Percentiles rank a stretch among this genome's conserved stretches.
These are phyloP conservation scores for Ophiostoma perfectum DNA, from an alignment of 2,329 filamentous ascomycete genomes.

Conservation along the genomic window DNA sequence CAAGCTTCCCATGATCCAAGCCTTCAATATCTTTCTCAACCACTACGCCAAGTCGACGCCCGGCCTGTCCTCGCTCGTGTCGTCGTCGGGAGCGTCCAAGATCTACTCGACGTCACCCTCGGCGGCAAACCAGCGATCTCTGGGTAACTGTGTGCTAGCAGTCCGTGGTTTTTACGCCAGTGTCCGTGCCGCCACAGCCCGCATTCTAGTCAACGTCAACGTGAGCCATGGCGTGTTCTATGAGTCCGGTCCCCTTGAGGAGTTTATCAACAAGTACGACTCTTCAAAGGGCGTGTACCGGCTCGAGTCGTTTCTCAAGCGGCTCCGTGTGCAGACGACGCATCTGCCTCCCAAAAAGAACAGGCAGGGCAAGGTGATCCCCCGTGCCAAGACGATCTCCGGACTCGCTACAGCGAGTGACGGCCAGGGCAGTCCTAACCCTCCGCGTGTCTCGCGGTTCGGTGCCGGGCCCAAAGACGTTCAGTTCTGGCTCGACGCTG, in stretches of 20 bases:
- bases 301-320: conserved; percentile 37
- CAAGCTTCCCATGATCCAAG: conserved; percentile 54
- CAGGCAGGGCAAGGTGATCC: conserved; percentile 32
- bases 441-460: conserved; percentile 28
- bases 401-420: conserved; percentile 36
- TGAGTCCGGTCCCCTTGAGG: conserved; percentile 28
- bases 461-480: conserved; percentile 50
- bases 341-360: conserved; percentile 36
- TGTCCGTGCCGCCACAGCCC: conserved; percentile 33
- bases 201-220: conserved; percentile 36
- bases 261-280: conserved; percentile 22
- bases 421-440: conserved; percentile 30
- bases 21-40: conserved; percentile 62
- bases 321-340: conserved; percentile 36
- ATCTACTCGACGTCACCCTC: conserved; percentile 9
- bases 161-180: conserved; percentile 36
- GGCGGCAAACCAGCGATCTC: conserved; percentile 21
- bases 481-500: conserved; percentile 45
- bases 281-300: conserved; percentile 11
- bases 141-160: conserved; percentile 31
- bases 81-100: conserved; percentile 18
- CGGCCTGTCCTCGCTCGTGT: conserved; percentile 31
- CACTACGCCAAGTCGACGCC: conserved; percentile 32
- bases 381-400: conserved; percentile 36
- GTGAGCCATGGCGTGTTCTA: conserved; percentile 36